Conservation (phyloP, 345 rosid genomes). For the Euphorbia lathyris region DNA sequence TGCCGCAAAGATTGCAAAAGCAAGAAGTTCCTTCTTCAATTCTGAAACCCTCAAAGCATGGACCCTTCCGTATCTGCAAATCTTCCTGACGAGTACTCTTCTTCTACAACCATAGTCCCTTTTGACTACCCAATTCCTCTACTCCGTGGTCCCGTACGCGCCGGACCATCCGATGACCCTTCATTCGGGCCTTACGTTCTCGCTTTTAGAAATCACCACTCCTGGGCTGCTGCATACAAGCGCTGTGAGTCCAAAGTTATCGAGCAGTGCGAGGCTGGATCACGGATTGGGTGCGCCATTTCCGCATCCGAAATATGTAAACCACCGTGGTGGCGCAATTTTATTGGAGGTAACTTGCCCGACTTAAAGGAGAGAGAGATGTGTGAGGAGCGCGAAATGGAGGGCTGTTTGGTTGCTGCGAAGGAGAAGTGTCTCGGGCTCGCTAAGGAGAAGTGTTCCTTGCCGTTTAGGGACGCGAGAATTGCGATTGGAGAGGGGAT, state of each 20-base stretch:
- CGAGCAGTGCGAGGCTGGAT: constrained; percentile 73
- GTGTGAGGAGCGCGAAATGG: constrained; percentile 78
- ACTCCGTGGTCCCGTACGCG: constrained; percentile 60
- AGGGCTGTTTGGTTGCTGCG: constrained; percentile 53
- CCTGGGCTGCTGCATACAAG: constrained; percentile 60
- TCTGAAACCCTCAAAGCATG: constrained; percentile 3
- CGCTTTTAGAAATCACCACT: constrained; percentile 54
- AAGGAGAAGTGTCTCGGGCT: constrained; percentile 61
- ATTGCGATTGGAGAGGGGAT: constrained; percentile 33
- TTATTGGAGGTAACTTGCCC: constrained; percentile 27
- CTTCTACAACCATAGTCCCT: constrained; percentile 50
- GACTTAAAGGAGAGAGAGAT: constrained; percentile 60
- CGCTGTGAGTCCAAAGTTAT: constrained; percentile 43
- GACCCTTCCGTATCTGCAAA: constrained; percentile 19
- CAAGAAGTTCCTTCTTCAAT: not conserved
- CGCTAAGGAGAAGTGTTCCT: constrained; percentile 54
- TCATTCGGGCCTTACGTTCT: constrained; percentile 49
- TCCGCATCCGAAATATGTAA: constrained; percentile 66
- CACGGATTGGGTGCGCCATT: constrained; percentile 82
- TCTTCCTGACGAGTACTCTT: constrained; percentile 49
- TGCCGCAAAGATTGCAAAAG: no score
- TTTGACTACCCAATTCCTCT: constrained; percentile 61
- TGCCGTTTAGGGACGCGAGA: constrained; percentile 63
- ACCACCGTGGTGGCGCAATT: constrained; percentile 73
- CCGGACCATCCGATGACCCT: constrained; percentile 41